These are phyloP conservation scores for Xylaria sp. DNA, from an alignment of 2,329 filamentous ascomycete species.

Conservation along the genomic window DNA sequence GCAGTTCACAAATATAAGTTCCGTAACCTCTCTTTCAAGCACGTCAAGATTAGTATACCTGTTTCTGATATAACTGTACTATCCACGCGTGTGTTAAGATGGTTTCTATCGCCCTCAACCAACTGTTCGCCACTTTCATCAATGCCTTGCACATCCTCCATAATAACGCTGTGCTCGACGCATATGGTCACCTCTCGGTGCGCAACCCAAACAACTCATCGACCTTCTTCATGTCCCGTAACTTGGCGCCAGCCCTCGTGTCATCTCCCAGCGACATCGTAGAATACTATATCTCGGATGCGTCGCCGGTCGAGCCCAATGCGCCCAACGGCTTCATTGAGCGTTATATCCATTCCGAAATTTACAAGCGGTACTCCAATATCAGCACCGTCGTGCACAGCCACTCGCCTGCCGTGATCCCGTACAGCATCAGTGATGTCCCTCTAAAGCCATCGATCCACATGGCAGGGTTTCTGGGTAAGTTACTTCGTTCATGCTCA, in stretches of 20 bases:
- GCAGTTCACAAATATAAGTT: background rate
- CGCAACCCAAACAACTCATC: constrained; percentile 59
- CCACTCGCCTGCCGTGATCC: constrained; percentile 35
- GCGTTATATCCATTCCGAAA: constrained; percentile 40
- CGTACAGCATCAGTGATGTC: constrained; percentile 29
- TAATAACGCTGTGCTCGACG: constrained; percentile 62
- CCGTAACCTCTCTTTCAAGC: background rate
- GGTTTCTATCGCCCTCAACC: background rate
- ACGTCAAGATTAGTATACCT: background rate
- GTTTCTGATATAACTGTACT: background rate
- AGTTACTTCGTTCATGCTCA: constrained; percentile 1
- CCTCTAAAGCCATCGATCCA: constrained; percentile 35
- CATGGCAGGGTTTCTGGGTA: constrained; percentile 38
- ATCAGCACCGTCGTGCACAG: constrained; percentile 38
- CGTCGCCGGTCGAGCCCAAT: constrained; percentile 53
- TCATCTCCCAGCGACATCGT: constrained; percentile 57
- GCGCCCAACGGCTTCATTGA: constrained; percentile 52
- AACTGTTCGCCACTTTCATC: constrained; percentile 34
- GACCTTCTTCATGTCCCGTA: constrained; percentile 61
- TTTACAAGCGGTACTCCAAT: constrained; percentile 34
- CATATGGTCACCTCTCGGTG: constrained; percentile 65
- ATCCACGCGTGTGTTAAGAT: background rate
- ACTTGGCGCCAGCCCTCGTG: constrained; percentile 60
- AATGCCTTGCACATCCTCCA: constrained; percentile 61
- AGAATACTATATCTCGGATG: constrained; percentile 57